Conservation (phyloP, 306 rosid species). For the Macrotyloma uniflorum region DNA sequence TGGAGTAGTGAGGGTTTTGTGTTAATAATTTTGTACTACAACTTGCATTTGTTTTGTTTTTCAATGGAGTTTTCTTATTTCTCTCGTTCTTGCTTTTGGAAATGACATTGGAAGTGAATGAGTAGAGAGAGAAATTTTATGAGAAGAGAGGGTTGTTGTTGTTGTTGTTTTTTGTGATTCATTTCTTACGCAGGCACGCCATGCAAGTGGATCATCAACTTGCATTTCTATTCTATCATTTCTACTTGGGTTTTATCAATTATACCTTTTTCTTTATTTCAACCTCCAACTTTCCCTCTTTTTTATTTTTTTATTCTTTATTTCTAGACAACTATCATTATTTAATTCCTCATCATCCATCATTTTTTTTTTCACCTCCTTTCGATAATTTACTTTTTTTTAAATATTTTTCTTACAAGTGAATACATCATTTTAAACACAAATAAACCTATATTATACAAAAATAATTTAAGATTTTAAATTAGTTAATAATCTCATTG, state of each 20-base stretch:
- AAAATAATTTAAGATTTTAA: too few species aligned
- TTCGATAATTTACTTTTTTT: neutral
- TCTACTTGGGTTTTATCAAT: slow-evolving; percentile 28
- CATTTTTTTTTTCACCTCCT: neutral
- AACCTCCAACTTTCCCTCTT: slow-evolving; percentile 43
- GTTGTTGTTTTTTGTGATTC: neutral
- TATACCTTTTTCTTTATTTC: slow-evolving; percentile 40
- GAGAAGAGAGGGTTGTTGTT: slow-evolving; percentile 16
- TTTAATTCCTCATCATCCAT: slow-evolving; percentile 31
- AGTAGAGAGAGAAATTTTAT: neutral
- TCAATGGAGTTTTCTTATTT: neutral
- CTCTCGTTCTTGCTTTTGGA: neutral
- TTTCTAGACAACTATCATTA: neutral
- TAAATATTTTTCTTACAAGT: too few species aligned
- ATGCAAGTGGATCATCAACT: slow-evolving; percentile 61
- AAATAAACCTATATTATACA: too few species aligned
- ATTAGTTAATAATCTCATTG: too few species aligned
- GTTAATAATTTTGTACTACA: slow-evolving; percentile 46
- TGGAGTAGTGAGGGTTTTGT: slow-evolving; percentile 2
- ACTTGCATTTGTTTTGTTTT: slow-evolving; percentile 45
- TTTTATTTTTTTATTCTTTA: slow-evolving; percentile 18
- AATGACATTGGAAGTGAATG: neutral
- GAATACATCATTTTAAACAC: too few species aligned
- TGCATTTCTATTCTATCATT: slow-evolving; percentile 34
- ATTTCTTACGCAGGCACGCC: slow-evolving; percentile 40